Conservation (phyloP, 164 flowering plant genomes). For the Macadamia tetraphylla region DNA sequence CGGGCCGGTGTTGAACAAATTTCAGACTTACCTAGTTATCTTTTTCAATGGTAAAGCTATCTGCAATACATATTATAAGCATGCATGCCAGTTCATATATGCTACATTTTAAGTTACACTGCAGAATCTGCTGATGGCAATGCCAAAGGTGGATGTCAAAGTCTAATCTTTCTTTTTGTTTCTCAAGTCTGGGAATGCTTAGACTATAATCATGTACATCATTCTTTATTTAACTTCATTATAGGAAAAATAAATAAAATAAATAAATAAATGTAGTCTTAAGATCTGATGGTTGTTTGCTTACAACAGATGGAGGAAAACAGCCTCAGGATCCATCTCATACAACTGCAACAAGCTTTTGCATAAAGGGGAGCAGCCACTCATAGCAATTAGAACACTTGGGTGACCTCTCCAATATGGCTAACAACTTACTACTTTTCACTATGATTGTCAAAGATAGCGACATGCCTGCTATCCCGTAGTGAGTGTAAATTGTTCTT, state of each 20-base stretch:
- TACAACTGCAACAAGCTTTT: conserved; percentile 45
- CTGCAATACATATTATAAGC: background rate
- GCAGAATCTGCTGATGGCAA: no score
- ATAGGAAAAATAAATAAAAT: no score
- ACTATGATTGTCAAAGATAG: conserved; percentile 6
- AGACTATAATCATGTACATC: no score
- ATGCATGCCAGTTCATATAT: background rate
- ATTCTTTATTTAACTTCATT: no score
- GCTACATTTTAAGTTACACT: background rate
- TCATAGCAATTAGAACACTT: conserved; percentile 15
- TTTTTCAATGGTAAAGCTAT: background rate
- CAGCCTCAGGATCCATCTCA: conserved; percentile 64
- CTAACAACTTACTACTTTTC: conserved; percentile 13
- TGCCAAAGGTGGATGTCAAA: no score
- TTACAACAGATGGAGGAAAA: conserved; percentile 60
- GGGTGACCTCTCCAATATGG: conserved; percentile 15
- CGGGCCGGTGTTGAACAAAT: background rate
- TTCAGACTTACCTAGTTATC: background rate
- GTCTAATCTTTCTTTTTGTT: no score
- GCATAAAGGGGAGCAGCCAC: conserved; percentile 14
- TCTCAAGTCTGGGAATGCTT: no score
- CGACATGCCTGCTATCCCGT: conserved; percentile 16
- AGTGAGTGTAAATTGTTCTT: conserved; percentile 35
- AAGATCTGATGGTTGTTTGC: background rate
- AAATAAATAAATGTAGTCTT: background rate